A percentile compares a stretch with the other conserved stretches of the same genome.
Conservation (phyloP, 2,329 filamentous ascomycete genomes). For the Chaetomiaceae sp. region DNA sequence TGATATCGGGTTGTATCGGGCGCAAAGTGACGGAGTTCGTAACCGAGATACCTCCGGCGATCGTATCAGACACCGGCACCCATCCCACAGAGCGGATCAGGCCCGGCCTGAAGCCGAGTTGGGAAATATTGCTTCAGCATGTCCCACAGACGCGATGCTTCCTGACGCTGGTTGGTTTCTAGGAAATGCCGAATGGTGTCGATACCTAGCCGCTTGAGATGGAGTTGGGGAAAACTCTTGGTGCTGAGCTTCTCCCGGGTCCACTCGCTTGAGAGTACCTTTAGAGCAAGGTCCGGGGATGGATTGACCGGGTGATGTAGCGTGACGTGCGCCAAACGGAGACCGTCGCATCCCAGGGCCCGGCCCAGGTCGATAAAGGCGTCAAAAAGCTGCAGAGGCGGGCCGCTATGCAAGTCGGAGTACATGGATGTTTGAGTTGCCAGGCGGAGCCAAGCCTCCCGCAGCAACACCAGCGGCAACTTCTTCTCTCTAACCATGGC, state of each 20-base stretch:
- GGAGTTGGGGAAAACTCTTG: constrained; percentile 8
- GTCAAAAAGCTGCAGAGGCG: constrained; percentile 49
- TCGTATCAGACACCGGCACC: too few relatives aligned
- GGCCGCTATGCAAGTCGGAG: constrained; percentile 41
- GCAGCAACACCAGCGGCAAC: constrained; percentile 29
- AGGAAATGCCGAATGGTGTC: constrained; percentile 46
- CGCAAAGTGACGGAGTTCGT: too few relatives aligned
- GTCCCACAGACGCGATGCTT: constrained; percentile 39
- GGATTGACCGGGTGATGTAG: constrained; percentile 52
- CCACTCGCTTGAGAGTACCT: constrained; percentile 36
- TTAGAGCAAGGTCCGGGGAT: constrained; percentile 43
- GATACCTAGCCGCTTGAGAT: constrained; percentile 38
- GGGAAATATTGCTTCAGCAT: too few relatives aligned
- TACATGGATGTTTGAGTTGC: constrained; percentile 52
- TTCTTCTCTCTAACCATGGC: constrained; percentile 37
- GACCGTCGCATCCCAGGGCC: constrained; percentile 28
- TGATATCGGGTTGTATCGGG: too few relatives aligned
- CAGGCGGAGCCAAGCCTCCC: constrained; percentile 41
- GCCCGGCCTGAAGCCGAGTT: too few relatives aligned
- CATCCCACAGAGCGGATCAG: too few relatives aligned
- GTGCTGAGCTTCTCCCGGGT: background rate
- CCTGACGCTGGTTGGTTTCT: constrained; percentile 36
- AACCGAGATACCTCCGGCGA: too few relatives aligned
- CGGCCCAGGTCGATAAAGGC: constrained; percentile 46
- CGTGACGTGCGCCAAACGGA: constrained; percentile 47